Evolutionary conservation across 1,139 yeast species (phyloP).

Genomic region (Protomyces inundatus): DNA sequence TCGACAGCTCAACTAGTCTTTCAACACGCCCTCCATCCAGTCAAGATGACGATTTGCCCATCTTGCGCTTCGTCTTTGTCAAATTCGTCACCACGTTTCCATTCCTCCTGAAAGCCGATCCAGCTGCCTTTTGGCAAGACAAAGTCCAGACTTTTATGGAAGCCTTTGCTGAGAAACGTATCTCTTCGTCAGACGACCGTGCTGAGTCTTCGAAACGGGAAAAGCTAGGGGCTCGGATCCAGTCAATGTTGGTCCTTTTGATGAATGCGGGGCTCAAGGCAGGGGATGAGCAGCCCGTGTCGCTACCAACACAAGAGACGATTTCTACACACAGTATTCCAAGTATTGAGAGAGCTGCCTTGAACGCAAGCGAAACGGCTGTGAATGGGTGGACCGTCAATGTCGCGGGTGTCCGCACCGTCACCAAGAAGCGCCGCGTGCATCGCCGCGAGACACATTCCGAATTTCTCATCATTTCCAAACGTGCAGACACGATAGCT

Average conservation of each 20-base stretch:
- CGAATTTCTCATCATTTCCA: slow-evolving; percentile 37
- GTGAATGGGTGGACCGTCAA: slow-evolving; percentile 58
- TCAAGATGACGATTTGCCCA: slow-evolving; percentile 49
- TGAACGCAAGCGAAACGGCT: slow-evolving; percentile 27
- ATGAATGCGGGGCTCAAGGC: slow-evolving; percentile 73
- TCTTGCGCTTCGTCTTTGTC: slow-evolving; percentile 59
- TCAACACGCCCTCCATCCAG: slow-evolving; percentile 5
- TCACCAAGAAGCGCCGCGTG: slow-evolving; percentile 29
- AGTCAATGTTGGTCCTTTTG: slow-evolving; percentile 58
- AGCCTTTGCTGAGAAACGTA: slow-evolving; percentile 62
- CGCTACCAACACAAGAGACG: slow-evolving; percentile 39
- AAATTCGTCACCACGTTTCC: slow-evolving; percentile 68
- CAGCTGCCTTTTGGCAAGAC: slow-evolving; percentile 63
- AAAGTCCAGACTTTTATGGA: slow-evolving; percentile 77
- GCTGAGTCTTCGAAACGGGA: slow-evolving; percentile 69
- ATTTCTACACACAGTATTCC: slow-evolving; percentile 39
- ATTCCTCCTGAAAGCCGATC: slow-evolving; percentile 54
- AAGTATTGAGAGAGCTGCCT: slow-evolving; percentile 29
- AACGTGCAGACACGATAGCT: slow-evolving; percentile 32
- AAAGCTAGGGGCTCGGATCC: slow-evolving; percentile 55
- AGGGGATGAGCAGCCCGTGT: slow-evolving; percentile 33
- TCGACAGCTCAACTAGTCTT: slow-evolving; percentile 2
- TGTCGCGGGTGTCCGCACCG: slow-evolving; percentile 53
- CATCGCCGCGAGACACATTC: slow-evolving; percentile 34
- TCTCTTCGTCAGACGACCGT: slow-evolving; percentile 65